Conservation (phyloP, 1,139 yeast genomes). For the Blastobotrys ciferrii region DNA sequence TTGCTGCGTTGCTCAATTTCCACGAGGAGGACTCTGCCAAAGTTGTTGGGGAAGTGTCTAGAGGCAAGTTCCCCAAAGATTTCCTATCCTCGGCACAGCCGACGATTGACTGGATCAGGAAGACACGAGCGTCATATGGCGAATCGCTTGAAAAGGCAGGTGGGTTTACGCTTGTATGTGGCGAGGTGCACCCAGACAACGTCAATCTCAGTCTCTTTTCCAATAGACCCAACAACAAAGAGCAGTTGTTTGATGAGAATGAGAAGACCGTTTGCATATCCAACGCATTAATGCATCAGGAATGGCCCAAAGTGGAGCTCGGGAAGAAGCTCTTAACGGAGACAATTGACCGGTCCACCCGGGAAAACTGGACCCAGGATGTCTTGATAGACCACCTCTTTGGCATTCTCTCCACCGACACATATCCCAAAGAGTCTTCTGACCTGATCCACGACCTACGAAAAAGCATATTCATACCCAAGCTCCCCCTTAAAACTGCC, state of each 20-base stretch:
- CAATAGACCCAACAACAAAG: constrained; percentile 22
- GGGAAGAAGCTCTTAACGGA: constrained; percentile 51
- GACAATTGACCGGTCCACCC: constrained; percentile 38
- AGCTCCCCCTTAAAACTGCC: constrained; percentile 41
- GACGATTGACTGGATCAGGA: constrained; percentile 47
- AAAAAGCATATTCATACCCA: constrained; percentile 68
- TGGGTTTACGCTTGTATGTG: constrained; percentile 81
- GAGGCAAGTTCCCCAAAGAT: constrained; percentile 69
- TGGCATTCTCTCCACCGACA: constrained; percentile 50
- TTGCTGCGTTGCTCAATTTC: constrained; percentile 76
- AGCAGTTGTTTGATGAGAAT: constrained; percentile 14
- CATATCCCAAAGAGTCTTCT: constrained; percentile 36
- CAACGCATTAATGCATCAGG: constrained; percentile 57
- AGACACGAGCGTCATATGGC: constrained; percentile 20
- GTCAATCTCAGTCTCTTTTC: constrained; percentile 8
- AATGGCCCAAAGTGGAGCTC: constrained; percentile 68
- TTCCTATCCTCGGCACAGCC: constrained; percentile 45
- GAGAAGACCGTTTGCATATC: constrained; percentile 53
- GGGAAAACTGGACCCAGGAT: constrained; percentile 37
- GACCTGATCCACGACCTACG: constrained; percentile 38
- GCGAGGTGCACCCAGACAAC: constrained; percentile 37
- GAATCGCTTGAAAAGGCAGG: constrained; percentile 54
- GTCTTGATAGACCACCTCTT: constrained; percentile 53
- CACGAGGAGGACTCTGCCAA: constrained; percentile 42
- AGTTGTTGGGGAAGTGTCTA: constrained; percentile 48